phyloP scores from a whole-genome alignment of 768 basidiomycete genomes.

The Tricholoma terreum region DNA sequence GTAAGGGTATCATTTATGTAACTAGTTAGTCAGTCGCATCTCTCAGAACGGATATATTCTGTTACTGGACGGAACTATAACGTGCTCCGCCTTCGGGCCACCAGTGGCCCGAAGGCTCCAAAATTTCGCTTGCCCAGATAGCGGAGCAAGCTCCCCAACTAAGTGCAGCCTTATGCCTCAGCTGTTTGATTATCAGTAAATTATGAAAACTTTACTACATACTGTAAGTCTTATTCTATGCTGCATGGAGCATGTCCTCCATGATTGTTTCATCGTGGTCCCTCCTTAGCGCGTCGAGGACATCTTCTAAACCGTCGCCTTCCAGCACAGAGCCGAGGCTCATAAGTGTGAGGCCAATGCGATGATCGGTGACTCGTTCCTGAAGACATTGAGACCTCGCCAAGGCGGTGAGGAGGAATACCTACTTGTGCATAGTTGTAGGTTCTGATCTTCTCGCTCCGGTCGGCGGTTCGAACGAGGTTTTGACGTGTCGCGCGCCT shows the following conservation, averaged over 20 bases:
- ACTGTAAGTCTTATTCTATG: not conserved
- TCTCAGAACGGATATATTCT: not conserved
- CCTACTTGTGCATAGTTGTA: constrained; percentile 88
- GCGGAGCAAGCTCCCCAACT: too few relatives aligned
- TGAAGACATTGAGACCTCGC: constrained; percentile 24
- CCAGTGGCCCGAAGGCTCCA: too few relatives aligned
- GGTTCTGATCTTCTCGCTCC: constrained; percentile 94
- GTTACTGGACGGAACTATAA: not conserved
- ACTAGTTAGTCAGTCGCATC: not conserved
- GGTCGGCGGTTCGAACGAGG: constrained; percentile 78
- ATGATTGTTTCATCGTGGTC: constrained; percentile 54
- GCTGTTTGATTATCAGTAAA: not conserved
- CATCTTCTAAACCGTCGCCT: constrained; percentile 56
- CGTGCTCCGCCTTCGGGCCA: too few relatives aligned
- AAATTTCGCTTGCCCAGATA: too few relatives aligned
- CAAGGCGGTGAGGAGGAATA: not conserved
- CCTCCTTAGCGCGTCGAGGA: constrained; percentile 55
- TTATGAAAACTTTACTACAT: not conserved
- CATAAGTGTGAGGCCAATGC: constrained; percentile 73
- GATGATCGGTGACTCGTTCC: constrained; percentile 93
- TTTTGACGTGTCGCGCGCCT: constrained; percentile 66
- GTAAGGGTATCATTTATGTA: constrained; percentile 12
- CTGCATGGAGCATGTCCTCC: constrained; percentile 44
- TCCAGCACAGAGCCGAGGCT: constrained; percentile 66
- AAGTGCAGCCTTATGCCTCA: too few relatives aligned